Evolutionary conservation across 352 stramenopile genomes (phyloP).

Genomic region (Phytophthora uliginosa): DNA sequence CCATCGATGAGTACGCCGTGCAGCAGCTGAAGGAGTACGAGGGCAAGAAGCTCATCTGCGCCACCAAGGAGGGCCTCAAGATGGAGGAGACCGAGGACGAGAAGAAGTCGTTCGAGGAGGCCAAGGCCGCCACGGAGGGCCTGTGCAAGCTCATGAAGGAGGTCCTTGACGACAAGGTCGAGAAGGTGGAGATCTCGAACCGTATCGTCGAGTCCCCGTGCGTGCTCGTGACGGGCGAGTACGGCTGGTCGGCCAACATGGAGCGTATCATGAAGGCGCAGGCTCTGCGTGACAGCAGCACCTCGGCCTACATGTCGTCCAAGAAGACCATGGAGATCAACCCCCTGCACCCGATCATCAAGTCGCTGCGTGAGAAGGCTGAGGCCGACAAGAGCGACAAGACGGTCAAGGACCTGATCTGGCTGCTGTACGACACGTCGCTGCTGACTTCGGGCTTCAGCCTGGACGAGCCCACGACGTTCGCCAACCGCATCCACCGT

Average conservation of each 20-base stretch:
- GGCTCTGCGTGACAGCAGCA: constrained; percentile 98
- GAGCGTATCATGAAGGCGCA: constrained; percentile 99
- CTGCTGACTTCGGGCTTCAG: constrained; percentile 99
- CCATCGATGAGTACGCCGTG: constrained; percentile 99
- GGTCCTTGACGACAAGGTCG: constrained; percentile 99
- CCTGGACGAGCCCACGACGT: constrained; percentile 99
- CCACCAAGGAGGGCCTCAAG: constrained; percentile 98
- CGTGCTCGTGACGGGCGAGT: constrained; percentile 99
- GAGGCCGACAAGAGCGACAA: constrained; percentile 99
- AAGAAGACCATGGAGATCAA: constrained; percentile 99
- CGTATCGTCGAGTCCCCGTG: constrained; percentile 99
- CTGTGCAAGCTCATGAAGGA: constrained; percentile 99
- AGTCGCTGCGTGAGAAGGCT: constrained; percentile 98
- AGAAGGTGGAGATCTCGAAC: constrained; percentile 99
- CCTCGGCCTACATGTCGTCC: constrained; percentile 98
- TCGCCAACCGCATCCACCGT: constrained; percentile 99
- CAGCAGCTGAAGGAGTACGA: constrained; percentile 99
- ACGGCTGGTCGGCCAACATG: constrained; percentile 99
- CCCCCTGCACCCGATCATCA: constrained; percentile 99
- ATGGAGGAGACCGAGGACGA: constrained; percentile 97
- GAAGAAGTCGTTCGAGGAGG: constrained; percentile 99
- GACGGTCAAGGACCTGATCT: constrained; percentile 99
- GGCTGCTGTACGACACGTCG: constrained; percentile 99
- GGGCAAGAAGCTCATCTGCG: constrained; percentile 99
- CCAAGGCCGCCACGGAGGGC: constrained; percentile 97